Evolutionary conservation across 2,329 filamentous ascomycete species (phyloP).

Genomic region (Botrytis cinerea): DNA sequence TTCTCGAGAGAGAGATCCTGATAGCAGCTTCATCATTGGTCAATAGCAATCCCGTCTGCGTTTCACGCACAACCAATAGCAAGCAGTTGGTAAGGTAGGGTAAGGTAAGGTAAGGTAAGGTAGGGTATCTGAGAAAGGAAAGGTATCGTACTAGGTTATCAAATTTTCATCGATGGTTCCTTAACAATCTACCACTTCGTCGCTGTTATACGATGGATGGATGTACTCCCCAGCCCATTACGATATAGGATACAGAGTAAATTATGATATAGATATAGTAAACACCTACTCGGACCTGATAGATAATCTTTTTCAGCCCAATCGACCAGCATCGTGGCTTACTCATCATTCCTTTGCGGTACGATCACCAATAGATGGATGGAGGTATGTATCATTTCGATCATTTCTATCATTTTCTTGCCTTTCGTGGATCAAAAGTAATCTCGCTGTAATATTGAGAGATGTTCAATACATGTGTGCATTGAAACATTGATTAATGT

Average conservation of each 20-base stretch:
- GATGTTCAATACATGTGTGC: neutral
- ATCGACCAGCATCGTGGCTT: neutral
- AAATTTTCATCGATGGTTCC: neutral
- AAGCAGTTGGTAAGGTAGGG: neutral
- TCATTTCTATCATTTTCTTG: neutral
- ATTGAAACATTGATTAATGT: constrained; percentile 1
- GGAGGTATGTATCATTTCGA: neutral
- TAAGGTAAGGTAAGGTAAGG: neutral
- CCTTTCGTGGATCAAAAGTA: neutral
- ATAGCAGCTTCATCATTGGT: neutral
- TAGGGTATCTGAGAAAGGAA: neutral
- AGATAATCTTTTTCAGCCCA: constrained; percentile 1
- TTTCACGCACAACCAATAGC: neutral
- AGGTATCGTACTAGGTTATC: neutral
- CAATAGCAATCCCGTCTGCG: neutral
- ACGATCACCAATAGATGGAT: no score
- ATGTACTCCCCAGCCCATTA: neutral
- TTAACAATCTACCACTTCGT: neutral
- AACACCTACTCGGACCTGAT: neutral
- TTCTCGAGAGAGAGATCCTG: neutral
- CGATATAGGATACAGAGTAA: neutral
- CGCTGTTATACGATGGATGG: no score
- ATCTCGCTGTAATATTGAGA: neutral
- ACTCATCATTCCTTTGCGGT: neutral
- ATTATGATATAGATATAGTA: neutral